Base-by-base conservation (phyloP, 139 green algal species). In the Chlorella sp. region DNA sequence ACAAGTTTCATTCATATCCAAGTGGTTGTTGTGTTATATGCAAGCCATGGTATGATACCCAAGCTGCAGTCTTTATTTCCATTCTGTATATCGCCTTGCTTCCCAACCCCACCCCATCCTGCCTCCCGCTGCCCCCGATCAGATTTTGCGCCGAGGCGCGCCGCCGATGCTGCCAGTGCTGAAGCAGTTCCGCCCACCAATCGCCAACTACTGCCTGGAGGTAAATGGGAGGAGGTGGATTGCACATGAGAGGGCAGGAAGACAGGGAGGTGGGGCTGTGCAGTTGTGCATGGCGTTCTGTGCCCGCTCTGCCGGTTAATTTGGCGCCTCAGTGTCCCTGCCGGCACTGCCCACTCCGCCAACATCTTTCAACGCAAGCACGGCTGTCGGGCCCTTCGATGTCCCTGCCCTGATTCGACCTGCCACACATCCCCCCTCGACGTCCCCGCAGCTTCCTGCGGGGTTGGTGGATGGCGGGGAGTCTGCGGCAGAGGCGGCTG, bases 401-500 rank as follows among this genome's bases (percentile, higher is more conserved):
- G 48, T 5, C 48, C 9, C 48, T 57, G 5, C 48, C 7, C 48
- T 57, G 48, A 57, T 57, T 9, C 9, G 7, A 57, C 5, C 48
- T 57, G 48, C 48, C 48, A 57, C 48, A 57, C 48, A 16, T 57
- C 7, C 2, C 71, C 71, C 75, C 75, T 11, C 19, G 1, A 37
- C 14, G 19, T 37, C 68, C 26, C 28, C 88, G 83, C 86, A 95
- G 91, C 89, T 97, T 21, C 95, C 95, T 19, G 94, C 95, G 37
- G 95, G 95, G 19, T 86, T 97, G 30, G 92, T 97, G 69, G 94
- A 96, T 68, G 42, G 83, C 11, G 95, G 92, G 2, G 95, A 97
- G 82, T 90, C 84, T 0, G 89, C 93, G 26, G 90, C 88, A 15
- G 57, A 91, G 21, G 92, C 94, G 64, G 95, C 95, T 2, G 75